Evolutionary conservation across 2,329 filamentous ascomycete species (phyloP).

Genomic region (Colletotrichum coccodes): DNA sequence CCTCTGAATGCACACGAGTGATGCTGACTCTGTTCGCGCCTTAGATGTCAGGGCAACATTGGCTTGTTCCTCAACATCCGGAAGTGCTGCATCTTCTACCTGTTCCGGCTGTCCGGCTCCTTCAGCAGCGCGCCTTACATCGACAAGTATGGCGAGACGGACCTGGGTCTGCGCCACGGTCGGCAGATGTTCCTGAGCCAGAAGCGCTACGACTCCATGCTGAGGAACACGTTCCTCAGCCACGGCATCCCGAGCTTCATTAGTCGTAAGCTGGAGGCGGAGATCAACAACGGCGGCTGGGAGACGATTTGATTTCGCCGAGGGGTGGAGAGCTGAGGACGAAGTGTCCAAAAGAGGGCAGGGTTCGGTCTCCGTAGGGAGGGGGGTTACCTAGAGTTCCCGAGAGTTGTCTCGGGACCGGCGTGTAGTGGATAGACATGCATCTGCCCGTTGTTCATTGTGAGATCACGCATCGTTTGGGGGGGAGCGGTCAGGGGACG

Average conservation of each 20-base stretch:
- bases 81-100: conserved; percentile 91
- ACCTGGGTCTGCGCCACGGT: conserved; percentile 87
- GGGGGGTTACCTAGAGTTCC: neutral
- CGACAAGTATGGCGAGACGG: conserved; percentile 94
- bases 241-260: conserved; percentile 92
- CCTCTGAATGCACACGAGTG: neutral
- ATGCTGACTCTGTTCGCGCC: neutral
- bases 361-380: too few relatives aligned
- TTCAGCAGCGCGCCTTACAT: conserved; percentile 92
- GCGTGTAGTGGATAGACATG: neutral
- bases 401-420: neutral
- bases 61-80: conserved; percentile 97
- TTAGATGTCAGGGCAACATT: conserved; percentile 85
- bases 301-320: conserved; percentile 73
- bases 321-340: too few relatives aligned
- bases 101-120: conserved; percentile 83
- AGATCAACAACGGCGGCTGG: conserved; percentile 98
- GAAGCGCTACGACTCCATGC: conserved; percentile 88
- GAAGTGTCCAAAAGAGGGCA: too few relatives aligned
- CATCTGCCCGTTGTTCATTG: neutral
- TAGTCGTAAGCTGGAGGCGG: conserved; percentile 88
- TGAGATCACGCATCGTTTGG: neutral
- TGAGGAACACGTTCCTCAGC: conserved; percentile 86
- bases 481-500: neutral
- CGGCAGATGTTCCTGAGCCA: conserved; percentile 94